These are phyloP conservation scores for Didymella exigua DNA, from an alignment of 2,329 filamentous ascomycete species.

Conservation along the genomic window DNA sequence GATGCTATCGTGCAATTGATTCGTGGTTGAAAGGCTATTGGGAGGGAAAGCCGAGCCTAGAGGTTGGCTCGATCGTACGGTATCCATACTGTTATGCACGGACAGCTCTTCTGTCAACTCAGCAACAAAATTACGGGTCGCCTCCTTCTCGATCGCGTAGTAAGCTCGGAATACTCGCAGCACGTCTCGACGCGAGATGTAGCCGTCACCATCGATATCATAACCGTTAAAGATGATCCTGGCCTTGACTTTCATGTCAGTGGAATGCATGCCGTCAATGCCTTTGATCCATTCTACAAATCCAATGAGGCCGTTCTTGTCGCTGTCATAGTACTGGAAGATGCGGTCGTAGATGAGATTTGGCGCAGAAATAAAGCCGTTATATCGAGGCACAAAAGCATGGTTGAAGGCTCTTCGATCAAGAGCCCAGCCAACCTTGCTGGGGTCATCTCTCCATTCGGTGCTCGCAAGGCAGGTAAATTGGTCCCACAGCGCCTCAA, in stretches of 20 bases:
- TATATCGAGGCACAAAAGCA: constrained; percentile 84
- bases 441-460: constrained; percentile 81
- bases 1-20: constrained; percentile 20
- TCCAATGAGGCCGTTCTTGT: constrained; percentile 84
- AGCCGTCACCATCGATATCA: constrained; percentile 88
- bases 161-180: constrained; percentile 90
- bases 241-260: constrained; percentile 55
- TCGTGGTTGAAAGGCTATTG: constrained; percentile 38
- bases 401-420: constrained; percentile 92
- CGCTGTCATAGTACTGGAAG: constrained; percentile 95
- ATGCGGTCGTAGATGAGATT: constrained; percentile 95
- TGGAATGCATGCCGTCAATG: constrained; percentile 66
- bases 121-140: constrained; percentile 81
- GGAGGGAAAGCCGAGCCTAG: constrained; percentile 54
- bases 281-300: constrained; percentile 92
- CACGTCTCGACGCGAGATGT: constrained; percentile 83
- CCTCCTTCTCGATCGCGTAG: constrained; percentile 86
- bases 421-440: constrained; percentile 79
- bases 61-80: constrained; percentile 52
- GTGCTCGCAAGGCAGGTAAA: constrained; percentile 92
- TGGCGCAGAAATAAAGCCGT: constrained; percentile 75
- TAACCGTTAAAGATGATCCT: constrained; percentile 80
- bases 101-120: constrained; percentile 78
- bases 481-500: constrained; percentile 95
- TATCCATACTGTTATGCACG: constrained; percentile 54